A percentile compares a stretch with the other conserved stretches of the same genome.
Conservation (phyloP, 1,139 yeast genomes). For the Saccharomyces hybrid region DNA sequence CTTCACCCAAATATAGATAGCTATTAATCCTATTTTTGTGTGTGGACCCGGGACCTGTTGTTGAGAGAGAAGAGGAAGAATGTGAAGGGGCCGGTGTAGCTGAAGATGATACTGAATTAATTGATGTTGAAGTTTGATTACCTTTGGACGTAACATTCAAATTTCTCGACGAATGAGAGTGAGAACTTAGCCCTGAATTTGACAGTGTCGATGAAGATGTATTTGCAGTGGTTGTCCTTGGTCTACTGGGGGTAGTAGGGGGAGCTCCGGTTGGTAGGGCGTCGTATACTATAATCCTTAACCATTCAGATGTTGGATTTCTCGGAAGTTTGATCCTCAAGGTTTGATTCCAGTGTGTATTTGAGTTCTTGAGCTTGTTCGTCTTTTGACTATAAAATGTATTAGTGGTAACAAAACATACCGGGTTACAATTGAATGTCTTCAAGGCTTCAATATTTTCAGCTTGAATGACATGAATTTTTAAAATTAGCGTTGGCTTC, state of each 20-base stretch:
- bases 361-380: slow-evolving; percentile 17
- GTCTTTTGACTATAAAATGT: slow-evolving; percentile 21
- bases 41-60: neutral
- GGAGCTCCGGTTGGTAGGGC: slow-evolving; percentile 7
- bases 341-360: slow-evolving; percentile 22
- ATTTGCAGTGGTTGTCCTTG: neutral
- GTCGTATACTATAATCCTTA: slow-evolving; percentile 27
- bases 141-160: neutral
- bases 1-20: slow-evolving; percentile 29
- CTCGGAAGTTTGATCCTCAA: slow-evolving; percentile 24
- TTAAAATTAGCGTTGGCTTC: slow-evolving; percentile 15
- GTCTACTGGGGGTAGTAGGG: neutral
- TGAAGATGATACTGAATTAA: neutral
- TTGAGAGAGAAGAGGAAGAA: neutral
- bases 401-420: slow-evolving; percentile 26
- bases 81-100: neutral
- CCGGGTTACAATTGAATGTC: slow-evolving; percentile 25
- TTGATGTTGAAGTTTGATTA: neutral
- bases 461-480: slow-evolving; percentile 20
- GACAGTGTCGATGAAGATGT: neutral
- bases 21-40: neutral
- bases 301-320: slow-evolving; percentile 22
- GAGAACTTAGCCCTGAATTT: slow-evolving; percentile 1
- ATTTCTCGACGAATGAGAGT: neutral
- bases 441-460: slow-evolving; percentile 19